phyloP scores from a whole-genome alignment of 1,139 yeast genomes.

The Nakaseomyces glabratus region DNA sequence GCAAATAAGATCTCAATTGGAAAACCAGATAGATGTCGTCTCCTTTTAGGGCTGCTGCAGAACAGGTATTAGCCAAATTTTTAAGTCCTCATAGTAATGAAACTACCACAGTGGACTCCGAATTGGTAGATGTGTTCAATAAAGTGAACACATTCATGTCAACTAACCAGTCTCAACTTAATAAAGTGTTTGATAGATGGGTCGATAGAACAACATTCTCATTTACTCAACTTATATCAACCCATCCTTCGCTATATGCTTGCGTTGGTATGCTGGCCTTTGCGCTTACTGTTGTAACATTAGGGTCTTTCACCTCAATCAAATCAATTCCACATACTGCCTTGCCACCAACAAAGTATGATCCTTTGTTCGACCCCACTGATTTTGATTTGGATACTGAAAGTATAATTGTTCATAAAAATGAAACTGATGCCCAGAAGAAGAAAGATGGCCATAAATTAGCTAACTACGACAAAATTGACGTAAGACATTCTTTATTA shows the following conservation, averaged over 20 bases:
- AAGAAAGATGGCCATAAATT: conserved; percentile 8
- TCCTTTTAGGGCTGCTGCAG: conserved; percentile 3
- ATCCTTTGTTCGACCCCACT: conserved; percentile 21
- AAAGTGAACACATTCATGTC: conserved; percentile 2
- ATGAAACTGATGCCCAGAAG: conserved; percentile 10
- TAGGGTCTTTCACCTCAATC: conserved; percentile 20
- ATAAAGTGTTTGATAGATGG: conserved; percentile 4
- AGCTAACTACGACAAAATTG: conserved; percentile 7
- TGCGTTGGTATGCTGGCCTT: conserved; percentile 2
- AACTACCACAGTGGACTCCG: neutral
- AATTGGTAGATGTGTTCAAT: conserved; percentile 1
- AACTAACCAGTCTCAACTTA: conserved; percentile 1
- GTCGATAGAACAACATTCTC: conserved; percentile 3
- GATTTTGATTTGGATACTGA: conserved; percentile 20
- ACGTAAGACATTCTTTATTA: conserved; percentile 16
- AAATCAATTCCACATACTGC: conserved; percentile 23
- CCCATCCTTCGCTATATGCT: conserved; percentile 1
- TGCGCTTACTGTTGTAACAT: conserved; percentile 8
- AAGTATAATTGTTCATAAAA: conserved; percentile 11
- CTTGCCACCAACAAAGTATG: conserved; percentile 21
- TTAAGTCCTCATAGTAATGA: neutral
- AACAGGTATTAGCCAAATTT: conserved; percentile 1
- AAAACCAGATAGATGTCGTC: too few species aligned
- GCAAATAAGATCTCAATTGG: too few species aligned
- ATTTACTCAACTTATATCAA: neutral